Conservation (phyloP, 371 early-diverging fungal species). For the Apophysomyces elegans region DNA sequence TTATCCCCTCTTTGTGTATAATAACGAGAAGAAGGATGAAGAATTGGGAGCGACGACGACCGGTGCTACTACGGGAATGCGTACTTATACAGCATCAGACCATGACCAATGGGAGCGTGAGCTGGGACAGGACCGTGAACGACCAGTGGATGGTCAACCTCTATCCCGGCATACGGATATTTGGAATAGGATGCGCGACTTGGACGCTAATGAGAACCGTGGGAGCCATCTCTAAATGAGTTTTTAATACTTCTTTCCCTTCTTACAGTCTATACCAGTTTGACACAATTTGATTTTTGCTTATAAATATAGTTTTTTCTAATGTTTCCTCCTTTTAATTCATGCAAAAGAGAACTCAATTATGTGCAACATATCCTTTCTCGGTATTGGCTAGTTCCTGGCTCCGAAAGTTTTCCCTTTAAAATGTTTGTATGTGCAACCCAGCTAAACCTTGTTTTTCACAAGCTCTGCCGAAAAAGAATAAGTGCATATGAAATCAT, state of each 20-base stretch:
- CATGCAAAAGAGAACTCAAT: background rate
- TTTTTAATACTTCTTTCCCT: too few species aligned
- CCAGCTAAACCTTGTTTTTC: too few species aligned
- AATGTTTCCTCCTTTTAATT: background rate
- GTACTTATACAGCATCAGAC: constrained; percentile 49
- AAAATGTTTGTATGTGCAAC: too few species aligned
- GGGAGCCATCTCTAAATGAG: background rate
- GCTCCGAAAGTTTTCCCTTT: too few species aligned
- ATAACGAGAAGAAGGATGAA: constrained; percentile 30
- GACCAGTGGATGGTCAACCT: constrained; percentile 26
- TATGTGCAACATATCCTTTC: background rate
- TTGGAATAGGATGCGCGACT: constrained; percentile 43
- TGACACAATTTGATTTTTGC: too few species aligned
- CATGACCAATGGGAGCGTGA: constrained; percentile 47
- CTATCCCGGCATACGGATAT: constrained; percentile 39
- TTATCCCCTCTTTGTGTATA: constrained; percentile 46
- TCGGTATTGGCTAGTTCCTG: too few species aligned
- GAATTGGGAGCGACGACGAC: constrained; percentile 20
- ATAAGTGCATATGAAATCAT: background rate
- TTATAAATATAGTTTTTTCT: too few species aligned
- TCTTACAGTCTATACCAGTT: too few species aligned
- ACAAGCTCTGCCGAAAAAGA: background rate
- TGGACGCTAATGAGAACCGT: constrained; percentile 20
- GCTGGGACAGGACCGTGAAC: constrained; percentile 25
- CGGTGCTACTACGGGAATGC: constrained; percentile 10